Base-by-base conservation (phyloP, 768 basidiomycete genomes). In the Collybia nuda region DNA sequence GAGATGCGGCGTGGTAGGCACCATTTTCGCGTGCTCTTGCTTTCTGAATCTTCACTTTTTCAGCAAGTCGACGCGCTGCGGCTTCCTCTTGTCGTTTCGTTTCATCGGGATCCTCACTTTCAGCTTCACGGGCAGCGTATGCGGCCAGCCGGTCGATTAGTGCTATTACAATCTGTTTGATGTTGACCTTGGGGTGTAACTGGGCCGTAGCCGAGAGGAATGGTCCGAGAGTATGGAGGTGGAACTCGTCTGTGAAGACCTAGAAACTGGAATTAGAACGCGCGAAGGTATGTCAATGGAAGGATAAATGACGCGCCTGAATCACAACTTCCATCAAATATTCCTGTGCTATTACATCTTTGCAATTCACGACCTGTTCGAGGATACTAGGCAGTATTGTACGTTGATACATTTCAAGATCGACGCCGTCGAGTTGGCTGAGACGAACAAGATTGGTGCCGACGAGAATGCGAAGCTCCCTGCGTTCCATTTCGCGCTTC, bases 271-370 rank as follows among this genome's bases (percentile, higher is more conserved):
- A 37, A 42, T 54, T 12, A 57, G 19, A 56, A 40, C 4, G 23
- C 24, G 41, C 24, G 32, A 14, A 28, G 14, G 28, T 40, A 28
- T 23, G 19, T 26, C 29, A 19, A 17, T 5, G 11, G 18, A 48
- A 18, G 12, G n/a, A 9, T 21, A 9, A n/a, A 3, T n/a, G 37
- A 62, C 79, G 29, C 51, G 90, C 93, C 78, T 99, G 97, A 57
- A 99, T 99, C 54, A 99, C 94, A 8, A 98, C 97, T 67, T 99
- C 97, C 97, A 98, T 98, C 40, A 98, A 68, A 67, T 99, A 99
- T 65, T 98, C 97, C 67, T 99, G 97, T 0, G 97, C 97, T 53
- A 98, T 98, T 40, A 95, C 90, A 64, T 99, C 97, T 67, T 97
- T 96, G 72, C 97, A 98, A 62, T 88, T 96, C 52, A 98, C 96